These are phyloP conservation scores for Dothiorella sarmentorum DNA, from an alignment of 2,329 filamentous ascomycete genomes.

Conservation along the genomic window DNA sequence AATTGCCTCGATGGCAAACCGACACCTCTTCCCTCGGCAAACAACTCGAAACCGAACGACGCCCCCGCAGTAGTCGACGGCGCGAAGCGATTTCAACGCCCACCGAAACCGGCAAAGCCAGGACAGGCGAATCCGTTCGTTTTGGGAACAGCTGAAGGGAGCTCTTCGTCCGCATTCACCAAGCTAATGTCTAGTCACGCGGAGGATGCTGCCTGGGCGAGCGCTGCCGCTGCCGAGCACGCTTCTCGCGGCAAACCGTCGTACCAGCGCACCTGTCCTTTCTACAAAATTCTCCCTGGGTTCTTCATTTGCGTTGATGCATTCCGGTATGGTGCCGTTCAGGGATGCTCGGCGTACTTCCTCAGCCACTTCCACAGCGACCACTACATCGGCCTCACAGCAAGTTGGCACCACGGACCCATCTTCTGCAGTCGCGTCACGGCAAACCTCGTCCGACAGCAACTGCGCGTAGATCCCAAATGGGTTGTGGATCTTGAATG, in stretches of 20 bases:
- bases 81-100: constrained; percentile 61
- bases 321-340: constrained; percentile 89
- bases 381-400: constrained; percentile 88
- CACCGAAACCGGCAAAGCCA: constrained; percentile 65
- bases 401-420: constrained; percentile 85
- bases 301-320: constrained; percentile 93
- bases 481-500: constrained; percentile 86
- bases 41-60: constrained; percentile 18
- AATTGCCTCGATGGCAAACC: constrained; percentile 83
- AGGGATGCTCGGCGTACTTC: constrained; percentile 92
- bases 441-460: constrained; percentile 80
- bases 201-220: constrained; percentile 86
- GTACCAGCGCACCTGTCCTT: constrained; percentile 87
- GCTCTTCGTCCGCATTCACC: constrained; percentile 80
- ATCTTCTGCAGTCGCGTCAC: constrained; percentile 97
- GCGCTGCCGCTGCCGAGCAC: constrained; percentile 74
- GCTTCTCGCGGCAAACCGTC: constrained; percentile 79
- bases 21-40: constrained; percentile 49
- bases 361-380: constrained; percentile 98
- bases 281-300: constrained; percentile 96
- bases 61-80: constrained; percentile 16
- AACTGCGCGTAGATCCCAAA: constrained; percentile 79
- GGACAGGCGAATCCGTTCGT: constrained; percentile 78
- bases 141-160: constrained; percentile 43
- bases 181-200: constrained; percentile 90